phyloP scores from a whole-genome alignment of 108 stramenopile genomes.

The Skeletonema tropicum region DNA sequence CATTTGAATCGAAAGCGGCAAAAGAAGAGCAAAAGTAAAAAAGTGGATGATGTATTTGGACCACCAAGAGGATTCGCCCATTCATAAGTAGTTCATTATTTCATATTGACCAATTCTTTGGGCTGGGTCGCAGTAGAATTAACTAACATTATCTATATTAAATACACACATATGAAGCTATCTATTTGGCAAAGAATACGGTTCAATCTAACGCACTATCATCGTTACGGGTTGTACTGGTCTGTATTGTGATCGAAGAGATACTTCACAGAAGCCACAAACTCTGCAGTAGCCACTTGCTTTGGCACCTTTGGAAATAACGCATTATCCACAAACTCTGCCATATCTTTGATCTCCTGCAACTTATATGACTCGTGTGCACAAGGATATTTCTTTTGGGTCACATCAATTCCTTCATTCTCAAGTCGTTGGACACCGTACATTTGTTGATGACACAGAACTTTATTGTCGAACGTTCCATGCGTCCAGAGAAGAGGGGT shows the following conservation, averaged over 20 bases:
- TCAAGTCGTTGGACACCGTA: conserved; percentile 58
- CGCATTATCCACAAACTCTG: conserved; percentile 62
- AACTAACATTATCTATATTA: not conserved
- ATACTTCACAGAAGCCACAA: conserved; percentile 5
- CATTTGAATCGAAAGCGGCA: conserved; percentile 10
- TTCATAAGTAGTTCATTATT: not conserved
- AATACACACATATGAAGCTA: not conserved
- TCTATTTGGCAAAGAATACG: not conserved
- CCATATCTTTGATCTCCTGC: conserved; percentile 62
- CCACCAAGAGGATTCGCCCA: not conserved
- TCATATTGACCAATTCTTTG: not conserved
- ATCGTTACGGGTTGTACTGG: not conserved
- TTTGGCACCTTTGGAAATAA: conserved; percentile 18
- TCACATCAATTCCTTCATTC: conserved; percentile 30
- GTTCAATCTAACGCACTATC: conserved; percentile 2
- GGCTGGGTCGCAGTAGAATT: not conserved
- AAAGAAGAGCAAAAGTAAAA: not conserved
- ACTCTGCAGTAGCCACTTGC: conserved; percentile 7
- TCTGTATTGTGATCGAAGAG: conserved; percentile 14
- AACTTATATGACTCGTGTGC: conserved; percentile 58
- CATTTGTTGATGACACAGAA: conserved; percentile 67
- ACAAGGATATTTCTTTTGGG: conserved; percentile 45
- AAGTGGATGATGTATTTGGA: not conserved
- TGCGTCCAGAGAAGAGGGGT: conserved; percentile 79
- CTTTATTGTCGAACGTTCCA: conserved; percentile 70